Evolutionary conservation across 805 yeast genomes (phyloP).

Genomic region (Lipomyces spencermartinsiae): DNA sequence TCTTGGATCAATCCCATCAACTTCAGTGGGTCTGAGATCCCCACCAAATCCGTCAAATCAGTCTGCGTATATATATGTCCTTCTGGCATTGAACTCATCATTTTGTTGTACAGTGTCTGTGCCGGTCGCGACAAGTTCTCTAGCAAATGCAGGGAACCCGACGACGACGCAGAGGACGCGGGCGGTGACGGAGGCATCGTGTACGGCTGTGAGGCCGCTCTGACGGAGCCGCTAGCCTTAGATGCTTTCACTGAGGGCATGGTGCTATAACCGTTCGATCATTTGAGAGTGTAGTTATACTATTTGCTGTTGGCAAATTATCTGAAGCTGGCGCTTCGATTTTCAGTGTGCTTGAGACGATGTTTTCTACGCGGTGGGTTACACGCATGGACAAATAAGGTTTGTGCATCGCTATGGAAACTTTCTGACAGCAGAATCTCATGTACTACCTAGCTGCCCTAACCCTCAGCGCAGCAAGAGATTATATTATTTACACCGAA

Average conservation of each 20-base stretch:
- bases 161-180: constrained; percentile 4
- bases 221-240: constrained; percentile 16
- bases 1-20: constrained; percentile 55
- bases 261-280: constrained; percentile 9
- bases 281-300: background rate
- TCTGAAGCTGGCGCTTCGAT: background rate
- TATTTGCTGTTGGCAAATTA: background rate
- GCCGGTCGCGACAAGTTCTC: constrained; percentile 27
- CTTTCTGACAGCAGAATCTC: background rate
- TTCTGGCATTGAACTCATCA: constrained; percentile 42
- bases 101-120: constrained; percentile 31
- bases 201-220: constrained; percentile 17
- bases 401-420: background rate
- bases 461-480: too few species aligned
- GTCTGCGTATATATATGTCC: constrained; percentile 66
- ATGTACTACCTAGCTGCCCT: too few species aligned
- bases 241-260: constrained; percentile 26
- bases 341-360: constrained; percentile 7
- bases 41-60: constrained; percentile 63
- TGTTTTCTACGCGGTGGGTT: constrained; percentile 13
- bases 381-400: constrained; percentile 2
- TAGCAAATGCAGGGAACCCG: constrained; percentile 19
- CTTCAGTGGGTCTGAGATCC: constrained; percentile 51
- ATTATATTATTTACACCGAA: too few species aligned
- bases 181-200: constrained; percentile 22